Conservation (phyloP, 768 basidiomycete genomes). For the Steccherinum ochraceum region DNA sequence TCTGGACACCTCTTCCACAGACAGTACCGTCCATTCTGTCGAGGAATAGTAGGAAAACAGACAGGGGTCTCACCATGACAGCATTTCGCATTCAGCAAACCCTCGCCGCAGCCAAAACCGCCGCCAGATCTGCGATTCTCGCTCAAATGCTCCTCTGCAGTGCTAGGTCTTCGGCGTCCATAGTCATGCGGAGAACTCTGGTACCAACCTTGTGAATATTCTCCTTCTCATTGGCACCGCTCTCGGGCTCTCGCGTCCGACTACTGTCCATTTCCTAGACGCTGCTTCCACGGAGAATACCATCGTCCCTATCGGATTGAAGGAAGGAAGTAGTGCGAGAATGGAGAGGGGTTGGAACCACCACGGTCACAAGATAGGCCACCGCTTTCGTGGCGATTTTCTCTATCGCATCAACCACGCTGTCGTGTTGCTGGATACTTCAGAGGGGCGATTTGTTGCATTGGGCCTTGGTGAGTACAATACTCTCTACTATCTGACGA, state of each 20-base stretch:
- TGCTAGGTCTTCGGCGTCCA: conserved; percentile 6
- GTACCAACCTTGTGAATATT: too few species aligned
- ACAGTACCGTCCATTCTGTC: too few species aligned
- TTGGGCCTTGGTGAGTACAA: conserved; percentile 67
- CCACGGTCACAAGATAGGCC: conserved; percentile 16
- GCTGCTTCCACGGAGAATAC: neutral
- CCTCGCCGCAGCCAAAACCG: conserved; percentile 7
- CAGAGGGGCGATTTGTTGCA: conserved; percentile 79
- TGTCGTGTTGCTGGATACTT: conserved; percentile 64
- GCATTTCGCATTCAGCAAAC: neutral
- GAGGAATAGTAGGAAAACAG: too few species aligned
- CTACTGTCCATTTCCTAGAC: neutral
- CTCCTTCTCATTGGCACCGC: conserved; percentile 1
- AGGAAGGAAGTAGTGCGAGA: conserved; percentile 17
- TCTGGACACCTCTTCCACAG: too few species aligned
- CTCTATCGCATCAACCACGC: conserved; percentile 55
- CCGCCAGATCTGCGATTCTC: conserved; percentile 8
- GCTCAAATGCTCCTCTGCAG: neutral
- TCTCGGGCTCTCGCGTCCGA: too few species aligned
- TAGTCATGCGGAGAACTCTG: neutral
- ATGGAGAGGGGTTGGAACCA: neutral
- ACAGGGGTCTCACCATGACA: too few species aligned
- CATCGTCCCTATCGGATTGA: conserved; percentile 16
- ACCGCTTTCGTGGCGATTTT: conserved; percentile 34
- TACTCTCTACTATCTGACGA: neutral